Evolutionary conservation across 768 basidiomycete genomes (phyloP).

Genomic region (Erythrobasidium yunnanense): DNA sequence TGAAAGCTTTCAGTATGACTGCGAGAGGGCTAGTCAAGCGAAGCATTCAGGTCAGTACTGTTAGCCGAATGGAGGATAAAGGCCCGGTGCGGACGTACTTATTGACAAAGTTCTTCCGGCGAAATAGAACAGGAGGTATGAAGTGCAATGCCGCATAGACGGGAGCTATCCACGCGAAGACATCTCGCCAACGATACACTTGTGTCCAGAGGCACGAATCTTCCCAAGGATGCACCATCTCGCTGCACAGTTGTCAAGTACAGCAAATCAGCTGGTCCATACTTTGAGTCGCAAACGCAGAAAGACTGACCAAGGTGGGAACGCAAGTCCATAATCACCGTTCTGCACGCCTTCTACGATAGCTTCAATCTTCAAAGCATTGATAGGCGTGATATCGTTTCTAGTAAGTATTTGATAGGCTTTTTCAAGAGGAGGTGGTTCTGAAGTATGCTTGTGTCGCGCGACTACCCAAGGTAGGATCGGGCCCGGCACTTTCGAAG

Average conservation of each 20-base stretch:
- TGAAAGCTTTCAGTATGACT: slow-evolving; percentile 55
- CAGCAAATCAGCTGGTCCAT: background rate
- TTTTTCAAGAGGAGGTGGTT: slow-evolving; percentile 18
- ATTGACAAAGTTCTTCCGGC: slow-evolving; percentile 54
- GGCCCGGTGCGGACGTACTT: slow-evolving; percentile 38
- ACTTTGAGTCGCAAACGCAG: background rate
- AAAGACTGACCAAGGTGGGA: slow-evolving; percentile 41
- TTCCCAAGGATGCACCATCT: slow-evolving; percentile 64
- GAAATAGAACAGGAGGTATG: slow-evolving; percentile 74
- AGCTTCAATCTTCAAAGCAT: slow-evolving; percentile 35
- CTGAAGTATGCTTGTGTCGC: background rate
- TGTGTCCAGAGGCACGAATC: slow-evolving; percentile 55
- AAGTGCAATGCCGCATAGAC: slow-evolving; percentile 80
- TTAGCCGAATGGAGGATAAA: background rate
- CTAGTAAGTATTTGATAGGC: slow-evolving; percentile 2
- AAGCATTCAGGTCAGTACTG: background rate
- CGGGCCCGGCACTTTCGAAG: slow-evolving; percentile 28
- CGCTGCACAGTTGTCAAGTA: slow-evolving; percentile 42
- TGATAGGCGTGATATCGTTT: slow-evolving; percentile 38
- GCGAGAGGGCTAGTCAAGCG: slow-evolving; percentile 46
- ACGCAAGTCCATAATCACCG: slow-evolving; percentile 38
- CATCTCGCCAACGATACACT: slow-evolving; percentile 62
- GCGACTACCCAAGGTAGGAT: slow-evolving; percentile 27
- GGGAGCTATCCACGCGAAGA: slow-evolving; percentile 52
- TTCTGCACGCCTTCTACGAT: slow-evolving; percentile 35